Evolutionary conservation across 1,139 yeast genomes (phyloP).

Genomic region (Zhuliangozyma blackwelliae): DNA sequence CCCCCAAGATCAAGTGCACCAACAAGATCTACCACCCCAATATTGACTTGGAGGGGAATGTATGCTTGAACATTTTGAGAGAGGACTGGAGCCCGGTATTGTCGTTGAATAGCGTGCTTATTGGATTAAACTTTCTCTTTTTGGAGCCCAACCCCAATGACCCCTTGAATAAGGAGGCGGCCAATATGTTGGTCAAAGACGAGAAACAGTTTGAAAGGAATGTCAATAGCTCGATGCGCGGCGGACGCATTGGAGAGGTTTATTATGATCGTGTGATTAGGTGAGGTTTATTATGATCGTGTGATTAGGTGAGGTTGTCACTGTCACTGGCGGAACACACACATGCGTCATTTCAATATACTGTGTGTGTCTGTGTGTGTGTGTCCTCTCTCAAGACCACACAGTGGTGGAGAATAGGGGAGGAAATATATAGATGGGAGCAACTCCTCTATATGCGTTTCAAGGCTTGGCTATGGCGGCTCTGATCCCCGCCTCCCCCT

Average conservation of each 20-base stretch:
- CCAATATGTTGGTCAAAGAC: slow-evolving; percentile 62
- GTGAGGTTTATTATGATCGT: slow-evolving; percentile 57
- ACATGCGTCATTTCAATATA: not conserved
- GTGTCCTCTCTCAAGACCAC: not conserved
- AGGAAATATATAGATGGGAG: not conserved
- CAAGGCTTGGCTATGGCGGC: no score
- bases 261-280: slow-evolving; percentile 59
- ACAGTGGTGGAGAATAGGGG: not conserved
- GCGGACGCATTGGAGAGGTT: slow-evolving; percentile 58
- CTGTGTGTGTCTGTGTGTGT: not conserved
- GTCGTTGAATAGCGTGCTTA: slow-evolving; percentile 72
- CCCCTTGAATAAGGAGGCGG: slow-evolving; percentile 90
- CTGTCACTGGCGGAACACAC: slow-evolving; percentile 6
- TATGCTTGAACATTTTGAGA: slow-evolving; percentile 83
- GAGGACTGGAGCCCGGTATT: slow-evolving; percentile 98
- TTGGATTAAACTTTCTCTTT: slow-evolving; percentile 82
- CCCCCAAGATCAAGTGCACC: slow-evolving; percentile 77
- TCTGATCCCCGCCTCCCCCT: no score
- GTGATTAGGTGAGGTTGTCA: slow-evolving; percentile 56
- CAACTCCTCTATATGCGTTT: no score
- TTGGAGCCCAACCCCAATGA: slow-evolving; percentile 90
- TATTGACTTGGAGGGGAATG: slow-evolving; percentile 84
- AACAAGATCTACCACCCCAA: slow-evolving; percentile 89
- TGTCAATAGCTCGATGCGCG: slow-evolving; percentile 67
- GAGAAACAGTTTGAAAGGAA: slow-evolving; percentile 51